A percentile compares a stretch with the other conserved stretches of the same genome.
These are phyloP conservation scores for Scutellaria galericulata DNA, from an alignment of 257 asterid species.

Conservation along the genomic window DNA sequence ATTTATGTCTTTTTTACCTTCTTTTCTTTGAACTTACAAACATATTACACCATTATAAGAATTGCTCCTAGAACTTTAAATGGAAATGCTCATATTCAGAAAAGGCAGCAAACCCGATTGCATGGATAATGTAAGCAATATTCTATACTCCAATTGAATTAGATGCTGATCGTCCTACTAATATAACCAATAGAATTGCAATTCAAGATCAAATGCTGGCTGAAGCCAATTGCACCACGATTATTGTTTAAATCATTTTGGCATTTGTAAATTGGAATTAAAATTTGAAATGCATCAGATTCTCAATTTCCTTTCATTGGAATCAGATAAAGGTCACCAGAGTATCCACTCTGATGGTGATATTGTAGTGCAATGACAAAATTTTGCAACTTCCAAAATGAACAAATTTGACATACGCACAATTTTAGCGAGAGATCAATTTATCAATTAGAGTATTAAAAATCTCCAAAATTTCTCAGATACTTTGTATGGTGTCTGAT, in stretches of 20 bases:
- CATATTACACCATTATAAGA: background rate
- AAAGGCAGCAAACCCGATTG: slow-evolving; percentile 14
- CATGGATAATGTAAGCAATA: background rate
- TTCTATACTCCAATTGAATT: slow-evolving; percentile 15
- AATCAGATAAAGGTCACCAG: background rate
- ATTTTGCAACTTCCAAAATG: background rate
- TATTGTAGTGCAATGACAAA: background rate
- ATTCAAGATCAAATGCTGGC: slow-evolving; percentile 3
- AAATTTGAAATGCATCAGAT: background rate
- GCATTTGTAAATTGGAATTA: background rate
- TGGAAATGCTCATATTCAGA: background rate
- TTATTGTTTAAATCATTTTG: background rate
- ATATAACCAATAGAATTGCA: background rate
- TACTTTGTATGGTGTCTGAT: background rate
- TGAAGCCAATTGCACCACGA: background rate
- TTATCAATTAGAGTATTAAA: background rate
- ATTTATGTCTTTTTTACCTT: background rate
- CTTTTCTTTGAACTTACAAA: slow-evolving; percentile 5
- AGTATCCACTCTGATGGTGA: background rate
- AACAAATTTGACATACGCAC: background rate
- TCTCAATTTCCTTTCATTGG: background rate
- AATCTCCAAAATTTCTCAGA: background rate
- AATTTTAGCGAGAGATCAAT: background rate
- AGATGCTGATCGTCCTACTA: slow-evolving; percentile 5
- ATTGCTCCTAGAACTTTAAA: slow-evolving; percentile 8